A percentile compares a stretch with the other conserved stretches of the same genome.
Evolutionary conservation across 129 eudicot genomes (phyloP).

Genomic region (Helianthus tuberosus): DNA sequence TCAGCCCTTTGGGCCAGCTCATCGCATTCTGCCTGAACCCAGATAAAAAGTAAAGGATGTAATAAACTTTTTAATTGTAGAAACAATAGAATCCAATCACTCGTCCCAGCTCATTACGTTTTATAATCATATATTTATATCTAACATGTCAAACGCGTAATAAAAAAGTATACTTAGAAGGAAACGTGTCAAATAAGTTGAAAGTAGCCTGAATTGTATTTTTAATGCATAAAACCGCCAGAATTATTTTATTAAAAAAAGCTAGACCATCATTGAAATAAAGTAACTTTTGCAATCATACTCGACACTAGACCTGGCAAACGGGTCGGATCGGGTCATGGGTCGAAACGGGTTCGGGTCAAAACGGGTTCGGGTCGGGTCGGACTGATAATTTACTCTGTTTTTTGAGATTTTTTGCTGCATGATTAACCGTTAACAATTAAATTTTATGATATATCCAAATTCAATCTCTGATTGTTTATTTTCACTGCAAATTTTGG

Average conservation of each 20-base stretch:
- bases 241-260: background rate
- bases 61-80: background rate
- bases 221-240: background rate
- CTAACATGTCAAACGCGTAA: background rate
- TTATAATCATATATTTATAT: background rate
- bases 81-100: slow-evolving; percentile 6
- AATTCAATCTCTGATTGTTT: no score
- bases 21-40: slow-evolving; percentile 88
- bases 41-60: slow-evolving; percentile 7
- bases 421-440: no score
- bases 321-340: no score
- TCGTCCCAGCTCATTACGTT: background rate
- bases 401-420: no score
- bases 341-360: no score
- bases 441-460: no score
- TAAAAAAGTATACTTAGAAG: background rate
- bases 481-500: no score
- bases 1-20: slow-evolving; percentile 95
- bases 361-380: no score
- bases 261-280: background rate
- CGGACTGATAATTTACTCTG: no score
- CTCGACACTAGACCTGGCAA: no score
- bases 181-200: background rate
- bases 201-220: background rate
- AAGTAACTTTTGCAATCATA: background rate